Evolutionary conservation across 805 yeast species (phyloP).

Genomic region (Candida incommunis): DNA sequence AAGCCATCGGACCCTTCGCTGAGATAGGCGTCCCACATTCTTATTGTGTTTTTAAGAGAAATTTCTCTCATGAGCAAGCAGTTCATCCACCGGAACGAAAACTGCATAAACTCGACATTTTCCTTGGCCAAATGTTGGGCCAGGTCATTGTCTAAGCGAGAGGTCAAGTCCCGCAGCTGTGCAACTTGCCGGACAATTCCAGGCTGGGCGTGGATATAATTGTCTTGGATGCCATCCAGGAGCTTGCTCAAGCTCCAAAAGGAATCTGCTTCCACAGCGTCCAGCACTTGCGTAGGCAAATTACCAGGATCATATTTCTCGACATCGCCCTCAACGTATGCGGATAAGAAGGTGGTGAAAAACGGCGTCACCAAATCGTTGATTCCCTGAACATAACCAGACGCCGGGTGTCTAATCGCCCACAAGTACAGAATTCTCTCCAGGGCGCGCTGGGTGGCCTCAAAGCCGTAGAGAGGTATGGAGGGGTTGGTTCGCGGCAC

Average conservation of each 20-base stretch:
- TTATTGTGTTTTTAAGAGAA: slow-evolving; percentile 56
- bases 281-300: slow-evolving; percentile 44
- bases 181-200: slow-evolving; percentile 87
- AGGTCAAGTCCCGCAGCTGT: slow-evolving; percentile 55
- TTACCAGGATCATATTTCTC: slow-evolving; percentile 47
- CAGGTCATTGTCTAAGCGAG: slow-evolving; percentile 63
- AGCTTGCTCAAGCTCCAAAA: slow-evolving; percentile 92
- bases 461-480: slow-evolving; percentile 53
- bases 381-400: slow-evolving; percentile 96
- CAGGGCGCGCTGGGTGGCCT: slow-evolving; percentile 61
- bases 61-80: slow-evolving; percentile 92
- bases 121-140: slow-evolving; percentile 64
- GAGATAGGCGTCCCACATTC: slow-evolving; percentile 97
- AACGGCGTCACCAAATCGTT: slow-evolving; percentile 91
- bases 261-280: slow-evolving; percentile 82
- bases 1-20: slow-evolving; percentile 50
- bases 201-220: slow-evolving; percentile 95
- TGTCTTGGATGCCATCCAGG: slow-evolving; percentile 90
- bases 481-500: slow-evolving; percentile 89
- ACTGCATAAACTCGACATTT: slow-evolving; percentile 88
- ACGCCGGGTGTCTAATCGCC: slow-evolving; percentile 95
- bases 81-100: slow-evolving; percentile 97
- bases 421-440: slow-evolving; percentile 77
- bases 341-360: slow-evolving; percentile 67
- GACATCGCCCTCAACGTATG: slow-evolving; percentile 38